These are phyloP conservation scores for Pleurotus citrinopileatus DNA, from an alignment of 768 basidiomycete genomes.

Conservation along the genomic window DNA sequence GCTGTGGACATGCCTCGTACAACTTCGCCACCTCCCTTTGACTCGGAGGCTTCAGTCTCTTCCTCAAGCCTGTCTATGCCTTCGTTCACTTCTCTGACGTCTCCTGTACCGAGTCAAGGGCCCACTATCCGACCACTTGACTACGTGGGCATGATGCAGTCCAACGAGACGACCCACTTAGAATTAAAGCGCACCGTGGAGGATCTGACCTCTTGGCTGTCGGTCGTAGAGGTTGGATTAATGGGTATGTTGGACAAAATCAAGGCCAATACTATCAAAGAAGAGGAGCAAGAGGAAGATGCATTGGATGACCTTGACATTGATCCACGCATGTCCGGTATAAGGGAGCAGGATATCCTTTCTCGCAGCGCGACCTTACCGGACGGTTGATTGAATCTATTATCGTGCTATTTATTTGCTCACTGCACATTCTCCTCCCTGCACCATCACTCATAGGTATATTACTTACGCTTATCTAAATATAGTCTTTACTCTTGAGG, in stretches of 20 bases:
- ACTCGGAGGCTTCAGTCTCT: slow-evolving; percentile 19
- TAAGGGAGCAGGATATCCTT: background rate
- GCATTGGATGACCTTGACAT: slow-evolving; percentile 14
- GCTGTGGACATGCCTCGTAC: slow-evolving; percentile 36
- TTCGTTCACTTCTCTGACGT: slow-evolving; percentile 26
- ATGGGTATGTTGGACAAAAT: slow-evolving; percentile 58
- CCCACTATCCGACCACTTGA: slow-evolving; percentile 67
- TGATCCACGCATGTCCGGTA: background rate
- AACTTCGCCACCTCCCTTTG: slow-evolving; percentile 27
- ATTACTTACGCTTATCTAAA: slow-evolving; percentile 23
- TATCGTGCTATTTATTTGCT: background rate
- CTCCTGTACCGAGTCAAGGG: slow-evolving; percentile 25
- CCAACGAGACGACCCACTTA: slow-evolving; percentile 55
- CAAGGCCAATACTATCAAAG: slow-evolving; percentile 53
- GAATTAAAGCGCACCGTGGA: slow-evolving; percentile 75
- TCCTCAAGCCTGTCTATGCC: slow-evolving; percentile 26
- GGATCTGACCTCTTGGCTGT: slow-evolving; percentile 74
- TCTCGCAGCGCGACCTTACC: slow-evolving; percentile 3
- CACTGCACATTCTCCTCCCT: background rate
- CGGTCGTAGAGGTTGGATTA: slow-evolving; percentile 70
- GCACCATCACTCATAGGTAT: background rate
- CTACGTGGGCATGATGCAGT: slow-evolving; percentile 48
- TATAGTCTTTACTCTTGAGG: slow-evolving; percentile 63
- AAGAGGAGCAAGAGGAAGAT: slow-evolving; percentile 51
- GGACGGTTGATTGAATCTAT: slow-evolving; percentile 1